phyloP scores from a whole-genome alignment of 495 filamentous ascomycete genomes.

The Cercophora newfieldiana region DNA sequence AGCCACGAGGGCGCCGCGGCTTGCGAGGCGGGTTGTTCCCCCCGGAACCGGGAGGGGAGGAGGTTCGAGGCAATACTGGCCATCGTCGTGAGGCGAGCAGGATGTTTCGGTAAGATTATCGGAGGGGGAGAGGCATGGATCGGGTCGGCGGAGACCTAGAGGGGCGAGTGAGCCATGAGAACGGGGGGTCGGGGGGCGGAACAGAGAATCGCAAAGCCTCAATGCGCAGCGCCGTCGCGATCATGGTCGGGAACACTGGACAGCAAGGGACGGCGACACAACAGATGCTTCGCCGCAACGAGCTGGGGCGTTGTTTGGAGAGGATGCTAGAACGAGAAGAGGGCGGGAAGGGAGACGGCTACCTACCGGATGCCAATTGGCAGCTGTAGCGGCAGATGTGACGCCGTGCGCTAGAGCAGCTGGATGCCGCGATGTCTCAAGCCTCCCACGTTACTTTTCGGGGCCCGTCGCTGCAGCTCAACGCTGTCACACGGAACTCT shows the following conservation, averaged over 20 bases:
- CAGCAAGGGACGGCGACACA: not conserved
- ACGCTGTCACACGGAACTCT: slow-evolving; percentile 22
- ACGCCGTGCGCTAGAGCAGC: not conserved
- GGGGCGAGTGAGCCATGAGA: not conserved
- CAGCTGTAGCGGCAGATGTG: not conserved
- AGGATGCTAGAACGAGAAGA: not conserved
- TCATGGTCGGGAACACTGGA: not conserved
- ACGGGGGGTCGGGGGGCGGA: not conserved
- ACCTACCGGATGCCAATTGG: slow-evolving; percentile 12
- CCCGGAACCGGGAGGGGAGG: slow-evolving; percentile 64
- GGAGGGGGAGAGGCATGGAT: slow-evolving; percentile 26
- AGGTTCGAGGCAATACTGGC: slow-evolving; percentile 55
- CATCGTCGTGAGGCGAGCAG: slow-evolving; percentile 8
- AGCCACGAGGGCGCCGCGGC: slow-evolving; percentile 61
- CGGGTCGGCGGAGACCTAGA: slow-evolving; percentile 3
- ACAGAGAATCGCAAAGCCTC: not conserved
- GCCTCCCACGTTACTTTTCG: slow-evolving; percentile 10
- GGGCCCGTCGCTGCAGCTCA: slow-evolving; percentile 16
- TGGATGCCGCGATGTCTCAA: slow-evolving; percentile 5
- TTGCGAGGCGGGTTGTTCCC: slow-evolving; percentile 48
- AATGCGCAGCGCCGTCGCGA: not conserved
- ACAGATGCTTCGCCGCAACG: not conserved
- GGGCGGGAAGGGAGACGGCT: not conserved
- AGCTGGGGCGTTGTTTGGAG: not conserved
- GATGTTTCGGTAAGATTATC: slow-evolving; percentile 2